Evolutionary conservation across 2,329 filamentous ascomycete genomes (phyloP).

Genomic region (Colletotrichum melonis): DNA sequence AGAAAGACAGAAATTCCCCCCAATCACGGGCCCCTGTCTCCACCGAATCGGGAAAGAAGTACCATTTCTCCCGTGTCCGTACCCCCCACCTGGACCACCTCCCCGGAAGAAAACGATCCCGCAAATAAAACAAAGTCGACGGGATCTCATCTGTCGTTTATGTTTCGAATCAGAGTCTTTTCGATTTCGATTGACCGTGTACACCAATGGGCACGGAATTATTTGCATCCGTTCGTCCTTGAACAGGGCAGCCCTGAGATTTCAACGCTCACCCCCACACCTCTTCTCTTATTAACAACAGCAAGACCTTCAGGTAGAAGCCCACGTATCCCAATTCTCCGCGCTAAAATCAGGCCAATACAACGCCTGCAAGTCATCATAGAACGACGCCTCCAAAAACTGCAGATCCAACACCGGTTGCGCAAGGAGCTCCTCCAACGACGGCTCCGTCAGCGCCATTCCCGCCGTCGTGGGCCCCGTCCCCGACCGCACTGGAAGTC

Average conservation of each 20-base stretch:
- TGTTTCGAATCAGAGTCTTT: no score
- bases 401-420: constrained; percentile 47
- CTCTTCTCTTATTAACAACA: neutral
- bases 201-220: no score
- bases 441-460: constrained; percentile 50
- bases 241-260: no score
- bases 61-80: no score
- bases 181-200: no score
- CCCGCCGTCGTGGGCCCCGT: constrained; percentile 41
- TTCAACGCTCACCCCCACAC: no score
- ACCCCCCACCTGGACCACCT: no score
- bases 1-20: constrained; percentile 23
- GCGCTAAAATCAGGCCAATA: constrained; percentile 38
- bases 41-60: neutral
- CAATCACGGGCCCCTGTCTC: constrained; percentile 21
- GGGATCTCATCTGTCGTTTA: neutral
- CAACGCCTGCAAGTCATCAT: constrained; percentile 35
- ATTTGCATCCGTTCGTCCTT: no score
- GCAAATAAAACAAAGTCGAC: constrained; percentile 13
- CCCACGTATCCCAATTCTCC: constrained; percentile 32
- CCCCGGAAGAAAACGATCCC: constrained; percentile 21
- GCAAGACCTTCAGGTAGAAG: neutral
- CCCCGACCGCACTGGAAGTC: neutral
- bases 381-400: constrained; percentile 43
- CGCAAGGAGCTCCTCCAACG: constrained; percentile 47